Base-by-base conservation (phyloP, 495 filamentous ascomycete genomes). In the Sporormia fimetaria region DNA sequence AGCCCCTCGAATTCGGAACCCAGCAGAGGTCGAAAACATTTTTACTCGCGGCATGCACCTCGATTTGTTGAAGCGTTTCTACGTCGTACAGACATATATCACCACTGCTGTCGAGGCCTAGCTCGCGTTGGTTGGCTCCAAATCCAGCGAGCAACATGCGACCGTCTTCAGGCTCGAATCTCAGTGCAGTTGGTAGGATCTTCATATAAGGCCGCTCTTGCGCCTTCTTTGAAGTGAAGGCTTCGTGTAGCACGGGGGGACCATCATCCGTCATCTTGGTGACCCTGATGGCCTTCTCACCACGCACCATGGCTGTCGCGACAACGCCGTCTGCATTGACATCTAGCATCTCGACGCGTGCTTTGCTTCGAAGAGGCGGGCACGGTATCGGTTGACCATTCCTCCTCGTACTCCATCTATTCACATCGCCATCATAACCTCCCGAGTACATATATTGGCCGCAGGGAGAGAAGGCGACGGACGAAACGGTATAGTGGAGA, bases 401-500 rank as follows among this genome's bases (percentile, higher is more conserved):
- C 60, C 49, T 14, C 46, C 21, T 3, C 21, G n/a, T 62, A 38
- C 73, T 63, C 83, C 87, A 96, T 6, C 85, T 58, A 39, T 86
- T 85, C 16, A 90, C 78, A 0, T 74, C 80, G 5, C 73, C 63
- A 46, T 98, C 90, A 50, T 83, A 92, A 18, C 85, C 82, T 0
- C 78, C 79, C 0, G 86, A 87, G 47, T 78, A 93, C 0, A 87
- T 66, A 3, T 62, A 62, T 3, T 68, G 56, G 15, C 70, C 72
- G 23, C 55, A 52, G 0, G 64, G 54, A 22, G 77, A 78, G 63
- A 86, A 92, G 27, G 78, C 72, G 2, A 84, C 74, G n/a, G 74
- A 70, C 2, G 78, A 76, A 0, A 94, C 78, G 1, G 81, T 92
- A 40, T 75, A 76, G 45, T 80, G 93, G 0, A 93, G 65, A 57